Percentiles rank a stretch among this genome's conserved stretches.
Evolutionary conservation across 148 eudicot species (phyloP).

Genomic region (Rhododendron henanense): DNA sequence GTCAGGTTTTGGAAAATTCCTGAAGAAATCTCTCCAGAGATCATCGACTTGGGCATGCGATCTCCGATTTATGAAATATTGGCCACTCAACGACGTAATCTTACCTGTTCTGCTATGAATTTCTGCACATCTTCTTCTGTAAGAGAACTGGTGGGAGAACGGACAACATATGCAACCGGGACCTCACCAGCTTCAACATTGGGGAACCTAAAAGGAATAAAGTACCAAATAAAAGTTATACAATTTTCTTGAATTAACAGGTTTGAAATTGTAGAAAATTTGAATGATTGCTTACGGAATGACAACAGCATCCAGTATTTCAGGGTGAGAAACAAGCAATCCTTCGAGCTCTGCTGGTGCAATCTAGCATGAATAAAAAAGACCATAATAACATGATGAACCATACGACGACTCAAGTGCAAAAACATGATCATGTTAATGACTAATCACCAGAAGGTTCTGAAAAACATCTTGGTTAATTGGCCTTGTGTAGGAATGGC

Average conservation of each 20-base stretch:
- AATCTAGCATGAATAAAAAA: slow-evolving; percentile 33
- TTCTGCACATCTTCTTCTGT: slow-evolving; percentile 48
- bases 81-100: neutral
- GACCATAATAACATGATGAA: neutral
- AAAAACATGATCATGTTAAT: neutral
- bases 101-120: slow-evolving; percentile 74
- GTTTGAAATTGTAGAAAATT: neutral
- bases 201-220: slow-evolving; percentile 39
- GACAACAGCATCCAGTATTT: slow-evolving; percentile 73
- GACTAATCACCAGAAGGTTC: neutral
- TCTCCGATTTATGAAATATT: neutral
- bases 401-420: neutral
- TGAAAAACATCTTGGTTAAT: neutral
- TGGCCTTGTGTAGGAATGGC: too few relatives aligned
- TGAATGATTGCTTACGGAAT: slow-evolving; percentile 54
- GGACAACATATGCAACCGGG: slow-evolving; percentile 73
- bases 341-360: slow-evolving; percentile 93
- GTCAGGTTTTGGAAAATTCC: neutral
- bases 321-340: slow-evolving; percentile 64
- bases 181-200: slow-evolving; percentile 84
- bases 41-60: neutral
- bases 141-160: slow-evolving; percentile 56
- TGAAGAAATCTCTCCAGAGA: neutral
- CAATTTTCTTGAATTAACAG: neutral
- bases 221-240: neutral